Conservation (phyloP, 2,329 filamentous ascomycete species). For the Aureobasidium sp. region DNA sequence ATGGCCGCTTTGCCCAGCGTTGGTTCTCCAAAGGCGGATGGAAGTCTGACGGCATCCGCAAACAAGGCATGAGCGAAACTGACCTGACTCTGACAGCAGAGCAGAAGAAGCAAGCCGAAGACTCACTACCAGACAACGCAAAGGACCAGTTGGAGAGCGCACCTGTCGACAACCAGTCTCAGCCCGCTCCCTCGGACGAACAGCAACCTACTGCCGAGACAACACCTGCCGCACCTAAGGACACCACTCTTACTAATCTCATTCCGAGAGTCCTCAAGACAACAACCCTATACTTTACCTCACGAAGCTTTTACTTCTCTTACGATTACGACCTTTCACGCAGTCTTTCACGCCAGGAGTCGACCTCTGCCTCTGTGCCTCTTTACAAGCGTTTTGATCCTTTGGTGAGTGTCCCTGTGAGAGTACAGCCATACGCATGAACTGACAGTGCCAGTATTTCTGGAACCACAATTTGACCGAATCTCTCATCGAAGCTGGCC, state of each 20-base stretch:
- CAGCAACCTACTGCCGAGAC: neutral
- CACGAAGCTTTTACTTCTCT: constrained; percentile 84
- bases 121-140: constrained; percentile 21
- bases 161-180: constrained; percentile 19
- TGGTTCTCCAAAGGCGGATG: constrained; percentile 82
- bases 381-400: constrained; percentile 66
- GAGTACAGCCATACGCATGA: neutral
- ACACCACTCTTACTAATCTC: constrained; percentile 35
- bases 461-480: constrained; percentile 76
- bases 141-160: constrained; percentile 30
- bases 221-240: neutral
- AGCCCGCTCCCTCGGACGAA: neutral
- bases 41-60: constrained; percentile 61
- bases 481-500: constrained; percentile 66
- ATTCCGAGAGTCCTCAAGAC: constrained; percentile 79
- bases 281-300: constrained; percentile 73
- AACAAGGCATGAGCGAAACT: constrained; percentile 57
- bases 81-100: constrained; percentile 26
- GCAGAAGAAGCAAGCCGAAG: constrained; percentile 25
- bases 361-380: constrained; percentile 43
- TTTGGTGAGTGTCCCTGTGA: constrained; percentile 36
- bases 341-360: constrained; percentile 39
- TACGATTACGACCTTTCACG: constrained; percentile 91
- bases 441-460: constrained; percentile 52
- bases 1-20: constrained; percentile 78